A percentile compares a stretch with the other conserved stretches of the same genome.
These are phyloP conservation scores for Schizochytrium sp. DNA, from an alignment of 108 stramenopile species.

Conservation along the genomic window DNA sequence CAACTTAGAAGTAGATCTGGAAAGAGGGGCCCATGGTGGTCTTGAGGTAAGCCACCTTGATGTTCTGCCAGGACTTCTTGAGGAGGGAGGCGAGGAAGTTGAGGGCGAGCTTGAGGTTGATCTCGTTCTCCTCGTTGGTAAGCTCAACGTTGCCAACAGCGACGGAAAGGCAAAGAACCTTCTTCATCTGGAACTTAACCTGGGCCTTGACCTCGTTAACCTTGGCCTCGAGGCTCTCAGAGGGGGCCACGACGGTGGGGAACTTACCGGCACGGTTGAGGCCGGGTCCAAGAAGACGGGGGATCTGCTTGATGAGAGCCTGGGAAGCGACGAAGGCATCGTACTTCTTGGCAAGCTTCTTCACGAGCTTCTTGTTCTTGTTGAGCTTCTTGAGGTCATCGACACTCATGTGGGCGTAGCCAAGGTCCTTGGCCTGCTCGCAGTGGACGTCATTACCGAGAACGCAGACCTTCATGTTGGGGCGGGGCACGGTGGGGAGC, in stretches of 20 bases:
- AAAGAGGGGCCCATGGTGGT: slow-evolving; percentile 97
- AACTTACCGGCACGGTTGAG: slow-evolving; percentile 99
- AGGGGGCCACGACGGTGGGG: slow-evolving; percentile 91
- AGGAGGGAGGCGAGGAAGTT: slow-evolving; percentile 98
- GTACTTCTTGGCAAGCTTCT: slow-evolving; percentile 99
- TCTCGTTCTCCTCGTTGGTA: slow-evolving; percentile 89
- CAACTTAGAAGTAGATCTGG: slow-evolving; percentile 97
- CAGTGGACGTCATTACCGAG: slow-evolving; percentile 98
- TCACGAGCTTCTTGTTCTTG: slow-evolving; percentile 99
- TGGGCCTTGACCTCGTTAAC: slow-evolving; percentile 97
- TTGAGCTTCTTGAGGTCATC: slow-evolving; percentile 99
- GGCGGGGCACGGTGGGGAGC: slow-evolving; percentile 92
- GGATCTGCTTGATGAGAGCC: slow-evolving; percentile 99
- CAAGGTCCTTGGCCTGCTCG: slow-evolving; percentile 97
- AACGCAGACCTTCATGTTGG: slow-evolving; percentile 96
- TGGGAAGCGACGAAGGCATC: slow-evolving; percentile 99
- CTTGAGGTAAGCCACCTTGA: slow-evolving; percentile 98
- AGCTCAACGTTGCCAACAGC: slow-evolving; percentile 94
- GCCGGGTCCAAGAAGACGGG: slow-evolving; percentile 98
- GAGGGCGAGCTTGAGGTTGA: slow-evolving; percentile 95
- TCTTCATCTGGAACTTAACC: slow-evolving; percentile 99
- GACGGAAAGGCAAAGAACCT: slow-evolving; percentile 99
- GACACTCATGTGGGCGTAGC: slow-evolving; percentile 94
- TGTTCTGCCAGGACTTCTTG: slow-evolving; percentile 99
- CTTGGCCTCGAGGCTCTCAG: slow-evolving; percentile 97